These are phyloP conservation scores for Barbatosphaeria neglecta DNA, from an alignment of 495 filamentous ascomycete species.

Conservation along the genomic window DNA sequence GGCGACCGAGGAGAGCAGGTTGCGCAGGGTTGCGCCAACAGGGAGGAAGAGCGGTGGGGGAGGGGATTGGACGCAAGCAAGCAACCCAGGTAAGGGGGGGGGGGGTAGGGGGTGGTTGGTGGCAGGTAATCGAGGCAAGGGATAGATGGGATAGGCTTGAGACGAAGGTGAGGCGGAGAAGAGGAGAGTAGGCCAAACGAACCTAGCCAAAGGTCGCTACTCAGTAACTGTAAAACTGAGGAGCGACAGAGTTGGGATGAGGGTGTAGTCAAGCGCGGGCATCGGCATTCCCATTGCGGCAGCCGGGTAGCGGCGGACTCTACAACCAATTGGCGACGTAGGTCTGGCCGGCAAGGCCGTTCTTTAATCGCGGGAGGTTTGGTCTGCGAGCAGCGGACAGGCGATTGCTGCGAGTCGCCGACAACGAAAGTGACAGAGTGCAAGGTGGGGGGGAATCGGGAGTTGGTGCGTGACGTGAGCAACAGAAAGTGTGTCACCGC, in stretches of 20 bases:
- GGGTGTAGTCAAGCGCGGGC: neutral
- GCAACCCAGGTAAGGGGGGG: neutral
- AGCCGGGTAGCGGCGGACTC: neutral
- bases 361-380: neutral
- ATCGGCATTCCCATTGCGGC: neutral
- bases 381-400: neutral
- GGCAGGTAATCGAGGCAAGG: too few species aligned
- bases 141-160: too few species aligned
- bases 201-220: neutral
- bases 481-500: too few species aligned
- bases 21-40: neutral
- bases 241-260: neutral
- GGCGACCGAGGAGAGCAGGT: too few species aligned
- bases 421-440: too few species aligned
- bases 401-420: neutral
- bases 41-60: too few species aligned
- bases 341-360: neutral
- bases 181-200: neutral
- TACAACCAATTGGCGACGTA: neutral
- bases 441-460: too few species aligned
- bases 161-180: neutral
- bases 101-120: too few species aligned
- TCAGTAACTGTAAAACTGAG: neutral
- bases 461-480: too few species aligned
- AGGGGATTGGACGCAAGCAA: neutral